A percentile compares a stretch with the other conserved stretches of the same genome.
phyloP scores from a whole-genome alignment of 768 basidiomycete genomes.

The Multifurca ochricompacta region DNA sequence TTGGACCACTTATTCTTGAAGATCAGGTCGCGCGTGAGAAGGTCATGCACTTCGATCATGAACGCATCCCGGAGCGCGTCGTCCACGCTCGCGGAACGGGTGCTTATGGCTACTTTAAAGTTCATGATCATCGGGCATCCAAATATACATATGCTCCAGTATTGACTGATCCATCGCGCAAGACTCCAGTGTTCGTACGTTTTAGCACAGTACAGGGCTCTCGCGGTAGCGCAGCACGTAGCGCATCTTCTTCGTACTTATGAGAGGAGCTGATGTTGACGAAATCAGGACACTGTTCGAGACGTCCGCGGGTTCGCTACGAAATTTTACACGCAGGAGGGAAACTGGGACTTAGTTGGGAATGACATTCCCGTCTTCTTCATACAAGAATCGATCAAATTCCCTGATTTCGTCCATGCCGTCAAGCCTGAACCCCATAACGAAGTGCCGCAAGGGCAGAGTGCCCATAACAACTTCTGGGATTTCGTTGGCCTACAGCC shows the following conservation, averaged over 20 bases:
- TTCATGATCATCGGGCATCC: slow-evolving; percentile 56
- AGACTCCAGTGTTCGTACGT: slow-evolving; percentile 72
- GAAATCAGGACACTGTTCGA: slow-evolving; percentile 55
- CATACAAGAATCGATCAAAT: slow-evolving; percentile 76
- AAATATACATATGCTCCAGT: slow-evolving; percentile 66
- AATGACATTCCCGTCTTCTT: slow-evolving; percentile 80
- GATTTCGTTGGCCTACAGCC: slow-evolving; percentile 70
- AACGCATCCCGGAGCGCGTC: slow-evolving; percentile 82
- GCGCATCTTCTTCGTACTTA: not conserved
- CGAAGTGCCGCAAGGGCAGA: slow-evolving; percentile 64
- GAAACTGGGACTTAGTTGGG: slow-evolving; percentile 85
- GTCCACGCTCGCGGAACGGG: slow-evolving; percentile 57
- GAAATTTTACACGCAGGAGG: slow-evolving; percentile 78
- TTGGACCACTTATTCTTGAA: slow-evolving; percentile 71
- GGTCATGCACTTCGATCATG: slow-evolving; percentile 76
- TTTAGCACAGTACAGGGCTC: slow-evolving; percentile 84
- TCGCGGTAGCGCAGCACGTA: slow-evolving; percentile 68
- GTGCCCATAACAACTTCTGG: slow-evolving; percentile 82
- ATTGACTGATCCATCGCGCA: slow-evolving; percentile 62
- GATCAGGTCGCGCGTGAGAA: slow-evolving; percentile 71
- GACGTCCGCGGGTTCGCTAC: slow-evolving; percentile 84
- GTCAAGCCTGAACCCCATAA: slow-evolving; percentile 82
- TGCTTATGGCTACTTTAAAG: slow-evolving; percentile 80
- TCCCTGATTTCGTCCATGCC: slow-evolving; percentile 80
- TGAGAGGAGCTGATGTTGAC: not conserved